Base-by-base conservation (phyloP, 176 grass and related monocot species). In the Oryza officinalis region DNA sequence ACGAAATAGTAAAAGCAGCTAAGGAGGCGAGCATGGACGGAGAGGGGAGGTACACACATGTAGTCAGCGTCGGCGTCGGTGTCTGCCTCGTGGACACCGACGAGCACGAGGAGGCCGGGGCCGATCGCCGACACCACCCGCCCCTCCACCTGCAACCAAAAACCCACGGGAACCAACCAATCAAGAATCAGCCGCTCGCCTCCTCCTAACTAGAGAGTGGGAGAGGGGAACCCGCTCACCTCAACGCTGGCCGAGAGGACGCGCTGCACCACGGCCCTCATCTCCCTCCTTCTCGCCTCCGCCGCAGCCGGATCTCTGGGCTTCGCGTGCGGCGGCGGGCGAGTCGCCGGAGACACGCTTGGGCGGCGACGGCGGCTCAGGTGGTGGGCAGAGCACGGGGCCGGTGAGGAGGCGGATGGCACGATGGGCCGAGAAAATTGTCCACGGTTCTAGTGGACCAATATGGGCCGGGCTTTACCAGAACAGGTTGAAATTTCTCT, bases 181-280 rank as follows among this genome's bases (percentile, higher is more conserved):
- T 11, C n/a, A 61, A n/a, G 57, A 10, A 74, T 90, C 18, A 83
- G 61, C 3, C 5, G 46, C 76, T 44, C 35, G 8, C 37, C 60
- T 69, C 45, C 14, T 22, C 81, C 69, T 43, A 68, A 50, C 71
- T 83, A 27, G 50, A 1, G 70, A 63, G 23, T 27, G 33, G 20
- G 40, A 50, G 73, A 76, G 59, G 49, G 13, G 6, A n/a, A 17
- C 18, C 20, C 17, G 30, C 17, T 86, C 50, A 95, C 96, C 96
- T 98, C 96, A 71, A 98, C 91, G 64, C 83, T 92, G 41, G 93
- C 96, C 13, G 87, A 98, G 72, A 98, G 91, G 79, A 95, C 96
- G 67, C 93, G 96, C 89, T 99, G 93, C 75, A 99, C 96, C 46
- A 99, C 83, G 8, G 91, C 96, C 69, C 93, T 94, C 96, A 96